A percentile compares a stretch with the other conserved stretches of the same genome.
These are phyloP conservation scores for Apiospora kogelbergensis DNA, from an alignment of 2,329 filamentous ascomycete genomes.

Conservation along the genomic window DNA sequence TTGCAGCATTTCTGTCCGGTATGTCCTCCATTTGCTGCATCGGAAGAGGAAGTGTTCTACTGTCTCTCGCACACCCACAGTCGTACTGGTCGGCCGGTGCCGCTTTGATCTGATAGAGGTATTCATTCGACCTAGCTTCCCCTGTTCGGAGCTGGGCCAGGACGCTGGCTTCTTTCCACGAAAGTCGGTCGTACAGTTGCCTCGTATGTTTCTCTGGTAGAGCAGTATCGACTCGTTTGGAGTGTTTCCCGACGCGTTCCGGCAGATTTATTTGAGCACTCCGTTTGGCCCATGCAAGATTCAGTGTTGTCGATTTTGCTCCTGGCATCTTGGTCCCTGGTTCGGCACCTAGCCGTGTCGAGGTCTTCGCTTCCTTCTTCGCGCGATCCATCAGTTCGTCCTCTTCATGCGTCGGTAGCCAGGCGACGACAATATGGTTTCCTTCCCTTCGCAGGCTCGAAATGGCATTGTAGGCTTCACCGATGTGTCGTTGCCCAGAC, in stretches of 20 bases:
- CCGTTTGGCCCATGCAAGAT: not conserved
- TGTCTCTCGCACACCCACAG: not conserved
- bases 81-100: not conserved
- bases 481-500: conserved; percentile 6
- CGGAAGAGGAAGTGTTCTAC: conserved; percentile 5
- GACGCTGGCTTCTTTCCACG: not conserved
- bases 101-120: not conserved
- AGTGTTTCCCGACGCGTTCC: not conserved
- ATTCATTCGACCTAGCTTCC: not conserved
- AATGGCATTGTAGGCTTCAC: not conserved
- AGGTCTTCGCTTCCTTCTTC: conserved; percentile 9
- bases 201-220: not conserved
- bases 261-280: not conserved
- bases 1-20: not conserved
- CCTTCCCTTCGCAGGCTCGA: not conserved
- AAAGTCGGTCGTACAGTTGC: not conserved
- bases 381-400: conserved; percentile 8
- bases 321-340: not conserved
- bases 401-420: not conserved
- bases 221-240: not conserved
- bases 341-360: not conserved
- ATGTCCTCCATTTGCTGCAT: not conserved
- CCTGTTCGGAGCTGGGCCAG: not conserved
- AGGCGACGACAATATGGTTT: conserved; percentile 6
- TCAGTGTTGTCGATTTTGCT: conserved; percentile 12